Conservation (phyloP, 768 basidiomycete species). For the Chiua virens region DNA sequence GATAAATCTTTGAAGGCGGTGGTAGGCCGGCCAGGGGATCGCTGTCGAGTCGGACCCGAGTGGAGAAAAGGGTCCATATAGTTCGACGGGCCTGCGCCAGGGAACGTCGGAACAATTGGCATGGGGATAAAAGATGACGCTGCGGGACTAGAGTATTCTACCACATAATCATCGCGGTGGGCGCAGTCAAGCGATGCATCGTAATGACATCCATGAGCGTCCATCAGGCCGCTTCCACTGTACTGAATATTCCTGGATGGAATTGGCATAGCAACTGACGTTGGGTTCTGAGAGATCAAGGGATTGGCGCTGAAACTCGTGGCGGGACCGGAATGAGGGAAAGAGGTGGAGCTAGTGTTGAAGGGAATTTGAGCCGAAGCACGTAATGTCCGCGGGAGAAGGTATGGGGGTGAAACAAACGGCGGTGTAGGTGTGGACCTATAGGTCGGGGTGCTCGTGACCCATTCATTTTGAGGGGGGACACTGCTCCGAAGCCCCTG, state of each 20-base stretch:
- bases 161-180: neutral
- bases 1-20: neutral
- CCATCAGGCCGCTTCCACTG: neutral
- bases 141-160: neutral
- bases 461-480: neutral
- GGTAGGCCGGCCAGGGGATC: neutral
- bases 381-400: neutral
- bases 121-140: neutral
- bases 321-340: neutral
- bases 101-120: constrained; percentile 5
- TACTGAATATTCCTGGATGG: neutral
- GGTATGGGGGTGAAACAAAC: neutral
- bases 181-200: neutral
- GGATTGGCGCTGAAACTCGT: neutral
- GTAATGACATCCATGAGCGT: neutral
- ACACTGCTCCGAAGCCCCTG: neutral
- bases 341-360: neutral
- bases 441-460: neutral
- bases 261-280: constrained; percentile 4
- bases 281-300: neutral
- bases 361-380: neutral
- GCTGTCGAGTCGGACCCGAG: neutral
- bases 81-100: neutral
- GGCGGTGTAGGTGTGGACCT: neutral
- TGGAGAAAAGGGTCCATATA: neutral